phyloP scores from a whole-genome alignment of 2,329 filamentous ascomycete species.

The Phaeosphaeria sp. region DNA sequence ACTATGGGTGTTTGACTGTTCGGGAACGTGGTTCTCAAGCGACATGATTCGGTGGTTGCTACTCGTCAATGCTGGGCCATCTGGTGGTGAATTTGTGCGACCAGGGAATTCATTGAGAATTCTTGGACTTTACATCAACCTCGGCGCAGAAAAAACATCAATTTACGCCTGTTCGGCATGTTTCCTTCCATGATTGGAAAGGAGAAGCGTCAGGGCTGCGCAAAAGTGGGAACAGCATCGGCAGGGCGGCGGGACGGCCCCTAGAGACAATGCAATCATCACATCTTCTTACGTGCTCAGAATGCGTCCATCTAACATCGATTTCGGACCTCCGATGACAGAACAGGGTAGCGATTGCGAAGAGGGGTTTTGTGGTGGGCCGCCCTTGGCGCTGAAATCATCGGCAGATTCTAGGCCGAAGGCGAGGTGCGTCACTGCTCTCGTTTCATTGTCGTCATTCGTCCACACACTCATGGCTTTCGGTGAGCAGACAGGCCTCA shows the following conservation, averaged over 20 bases:
- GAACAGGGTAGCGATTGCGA: not conserved
- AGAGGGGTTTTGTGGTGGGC: not conserved
- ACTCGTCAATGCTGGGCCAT: not conserved
- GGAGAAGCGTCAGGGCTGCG: slow-evolving; percentile 1
- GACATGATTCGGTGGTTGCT: not conserved
- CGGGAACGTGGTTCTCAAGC: not conserved
- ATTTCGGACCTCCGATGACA: not conserved
- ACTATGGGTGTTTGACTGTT: not conserved
- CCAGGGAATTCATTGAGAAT: no score
- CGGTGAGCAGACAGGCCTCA: not conserved
- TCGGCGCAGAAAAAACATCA: not conserved
- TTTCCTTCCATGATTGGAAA: not conserved
- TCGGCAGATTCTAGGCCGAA: not conserved
- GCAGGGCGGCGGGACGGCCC: not conserved
- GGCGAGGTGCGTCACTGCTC: not conserved
- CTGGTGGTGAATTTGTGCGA: not conserved
- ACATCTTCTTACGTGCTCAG: slow-evolving; percentile 3
- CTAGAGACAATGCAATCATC: not conserved
- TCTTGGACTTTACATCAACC: not conserved
- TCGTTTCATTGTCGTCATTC: not conserved
- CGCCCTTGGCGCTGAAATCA: not conserved
- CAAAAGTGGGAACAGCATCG: not conserved
- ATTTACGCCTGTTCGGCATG: not conserved
- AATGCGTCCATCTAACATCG: slow-evolving; percentile 5
- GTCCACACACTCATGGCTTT: not conserved